Conservation (phyloP, 805 yeast genomes). For the Candida succiphila region DNA sequence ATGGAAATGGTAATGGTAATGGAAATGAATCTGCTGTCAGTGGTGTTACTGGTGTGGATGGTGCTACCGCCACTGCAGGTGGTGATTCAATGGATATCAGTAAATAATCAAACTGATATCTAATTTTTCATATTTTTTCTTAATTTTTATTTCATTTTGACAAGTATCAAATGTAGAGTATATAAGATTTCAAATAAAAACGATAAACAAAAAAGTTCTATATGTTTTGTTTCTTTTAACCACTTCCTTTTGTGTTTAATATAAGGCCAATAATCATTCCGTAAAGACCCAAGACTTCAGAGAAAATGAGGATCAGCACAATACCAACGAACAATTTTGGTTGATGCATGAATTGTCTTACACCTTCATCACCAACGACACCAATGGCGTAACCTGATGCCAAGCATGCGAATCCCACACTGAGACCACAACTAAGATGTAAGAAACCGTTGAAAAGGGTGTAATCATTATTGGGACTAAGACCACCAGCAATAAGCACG, state of each 20-base stretch:
- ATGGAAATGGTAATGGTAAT: slow-evolving; percentile 7
- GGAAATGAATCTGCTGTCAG: slow-evolving; percentile 1
- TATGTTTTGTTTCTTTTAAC: too few species aligned
- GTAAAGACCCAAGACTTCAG: slow-evolving; percentile 92
- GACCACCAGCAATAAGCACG: slow-evolving; percentile 86
- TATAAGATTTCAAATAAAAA: too few species aligned
- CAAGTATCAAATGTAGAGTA: too few species aligned
- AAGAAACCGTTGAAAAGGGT: slow-evolving; percentile 93
- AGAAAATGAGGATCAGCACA: slow-evolving; percentile 95
- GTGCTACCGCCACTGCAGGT: too few species aligned
- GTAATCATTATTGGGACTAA: slow-evolving; percentile 70
- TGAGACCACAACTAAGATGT: slow-evolving; percentile 93
- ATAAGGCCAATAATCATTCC: slow-evolving; percentile 95
- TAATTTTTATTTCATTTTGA: too few species aligned
- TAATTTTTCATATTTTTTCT: too few species aligned
- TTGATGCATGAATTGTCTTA: slow-evolving; percentile 94
- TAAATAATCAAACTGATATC: too few species aligned
- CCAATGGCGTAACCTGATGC: slow-evolving; percentile 98
- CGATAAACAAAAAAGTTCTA: too few species aligned
- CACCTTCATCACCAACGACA: slow-evolving; percentile 99
- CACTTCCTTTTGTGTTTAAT: slow-evolving; percentile 81
- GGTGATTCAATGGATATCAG: too few species aligned
- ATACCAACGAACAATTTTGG: slow-evolving; percentile 96
- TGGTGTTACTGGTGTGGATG: too few species aligned
- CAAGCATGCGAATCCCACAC: slow-evolving; percentile 94